Percentiles rank a stretch among this genome's conserved stretches.
Evolutionary conservation across 1,139 yeast species (phyloP).

Genomic region (Geotrichum candidum): DNA sequence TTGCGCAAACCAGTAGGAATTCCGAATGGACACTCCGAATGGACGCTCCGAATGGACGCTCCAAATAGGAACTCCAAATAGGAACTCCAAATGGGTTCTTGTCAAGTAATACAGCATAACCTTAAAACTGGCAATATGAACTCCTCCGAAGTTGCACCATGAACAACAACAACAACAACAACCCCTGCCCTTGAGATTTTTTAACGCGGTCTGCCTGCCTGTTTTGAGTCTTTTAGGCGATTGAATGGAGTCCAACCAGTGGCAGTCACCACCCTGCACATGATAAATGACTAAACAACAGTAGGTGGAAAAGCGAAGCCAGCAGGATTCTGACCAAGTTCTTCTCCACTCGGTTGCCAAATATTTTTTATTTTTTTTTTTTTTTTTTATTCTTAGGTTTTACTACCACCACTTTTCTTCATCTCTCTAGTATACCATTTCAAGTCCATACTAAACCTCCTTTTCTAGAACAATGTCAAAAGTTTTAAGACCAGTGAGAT

Average conservation of each 20-base stretch:
- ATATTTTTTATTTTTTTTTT: not conserved
- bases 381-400: not conserved
- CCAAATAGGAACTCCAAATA: too few relatives aligned
- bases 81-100: not conserved
- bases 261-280: not conserved
- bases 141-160: not conserved
- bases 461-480: not conserved
- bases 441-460: not conserved
- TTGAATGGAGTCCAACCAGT: not conserved
- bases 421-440: not conserved
- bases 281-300: not conserved
- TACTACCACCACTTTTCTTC: not conserved
- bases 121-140: not conserved
- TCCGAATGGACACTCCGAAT: too few relatives aligned
- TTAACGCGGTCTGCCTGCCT: not conserved
- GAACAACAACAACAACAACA: not conserved
- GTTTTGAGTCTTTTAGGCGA: not conserved
- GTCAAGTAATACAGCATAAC: not conserved
- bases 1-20: too few relatives aligned
- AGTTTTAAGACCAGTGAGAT: constrained; percentile 46
- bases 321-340: not conserved
- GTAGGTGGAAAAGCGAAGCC: not conserved
- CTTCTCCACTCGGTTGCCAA: not conserved
- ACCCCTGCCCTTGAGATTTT: not conserved
- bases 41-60: too few relatives aligned